Evolutionary conservation across 371 early-diverging fungal species (phyloP).

Genomic region (Lichtheimia corymbifera): DNA sequence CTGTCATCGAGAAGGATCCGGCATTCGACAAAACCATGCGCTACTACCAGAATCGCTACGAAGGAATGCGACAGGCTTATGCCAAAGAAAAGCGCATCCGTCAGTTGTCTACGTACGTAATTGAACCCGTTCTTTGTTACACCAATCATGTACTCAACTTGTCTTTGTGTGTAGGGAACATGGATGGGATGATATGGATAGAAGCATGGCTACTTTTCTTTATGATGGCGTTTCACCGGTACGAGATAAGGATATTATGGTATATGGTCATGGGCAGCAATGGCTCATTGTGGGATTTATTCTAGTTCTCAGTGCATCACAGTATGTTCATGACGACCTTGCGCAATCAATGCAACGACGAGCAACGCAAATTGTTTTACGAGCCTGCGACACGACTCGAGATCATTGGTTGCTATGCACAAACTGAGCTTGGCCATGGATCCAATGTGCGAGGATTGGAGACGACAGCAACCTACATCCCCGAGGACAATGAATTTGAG

Average conservation of each 20-base stretch:
- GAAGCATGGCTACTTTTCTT: constrained; percentile 35
- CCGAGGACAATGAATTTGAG: constrained; percentile 81
- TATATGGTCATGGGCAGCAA: no score
- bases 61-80: constrained; percentile 43
- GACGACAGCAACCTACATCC: constrained; percentile 86
- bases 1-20: constrained; percentile 55
- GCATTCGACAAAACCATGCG: constrained; percentile 58
- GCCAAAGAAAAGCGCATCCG: constrained; percentile 54
- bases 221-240: constrained; percentile 48
- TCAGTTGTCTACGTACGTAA: constrained; percentile 42
- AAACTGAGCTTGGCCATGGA: constrained; percentile 79
- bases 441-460: constrained; percentile 87
- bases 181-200: constrained; percentile 43
- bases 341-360: constrained; percentile 70
- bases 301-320: constrained; percentile 53
- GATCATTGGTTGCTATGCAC: constrained; percentile 86
- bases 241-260: constrained; percentile 3
- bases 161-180: constrained; percentile 25
- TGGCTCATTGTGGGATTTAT: not conserved
- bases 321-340: constrained; percentile 81
- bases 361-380: constrained; percentile 77
- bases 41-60: constrained; percentile 54
- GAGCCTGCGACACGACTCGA: constrained; percentile 70
- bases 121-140: not conserved
- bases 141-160: not conserved